Conservation (phyloP, 768 basidiomycete species). For the Boletus rufocinnamomeus region DNA sequence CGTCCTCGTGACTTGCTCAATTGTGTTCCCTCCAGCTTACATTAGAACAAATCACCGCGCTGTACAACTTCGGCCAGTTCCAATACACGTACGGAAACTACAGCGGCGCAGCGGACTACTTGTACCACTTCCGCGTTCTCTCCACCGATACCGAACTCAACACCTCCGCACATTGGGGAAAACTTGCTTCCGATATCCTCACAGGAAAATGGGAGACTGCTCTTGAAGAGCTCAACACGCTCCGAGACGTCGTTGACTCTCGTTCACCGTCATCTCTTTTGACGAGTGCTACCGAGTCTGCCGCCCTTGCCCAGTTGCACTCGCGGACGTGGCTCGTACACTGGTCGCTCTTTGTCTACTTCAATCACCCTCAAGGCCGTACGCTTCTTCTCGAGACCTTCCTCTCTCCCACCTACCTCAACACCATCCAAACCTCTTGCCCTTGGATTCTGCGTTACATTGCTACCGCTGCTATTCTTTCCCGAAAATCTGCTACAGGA, state of each 20-base stretch:
- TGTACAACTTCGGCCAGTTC: slow-evolving; percentile 98
- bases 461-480: slow-evolving; percentile 89
- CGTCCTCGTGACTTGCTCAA: slow-evolving; percentile 6
- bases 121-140: slow-evolving; percentile 98
- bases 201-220: slow-evolving; percentile 95
- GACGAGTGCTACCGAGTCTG: slow-evolving; percentile 51
- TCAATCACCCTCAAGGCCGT: slow-evolving; percentile 91
- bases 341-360: slow-evolving; percentile 98
- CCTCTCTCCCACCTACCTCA: slow-evolving; percentile 94
- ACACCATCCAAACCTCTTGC: slow-evolving; percentile 94
- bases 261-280: slow-evolving; percentile 57
- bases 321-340: slow-evolving; percentile 96
- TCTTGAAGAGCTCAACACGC: slow-evolving; percentile 89
- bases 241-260: slow-evolving; percentile 91
- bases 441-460: slow-evolving; percentile 97
- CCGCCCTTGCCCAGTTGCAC: slow-evolving; percentile 86
- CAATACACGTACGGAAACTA: slow-evolving; percentile 99
- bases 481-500: slow-evolving; percentile 68
- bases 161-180: slow-evolving; percentile 98
- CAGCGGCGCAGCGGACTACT: slow-evolving; percentile 93
- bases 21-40: slow-evolving; percentile 62
- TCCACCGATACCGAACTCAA: slow-evolving; percentile 92
- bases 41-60: slow-evolving; percentile 89
- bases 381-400: slow-evolving; percentile 94
- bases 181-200: slow-evolving; percentile 95